A percentile compares a stretch with the other conserved stretches of the same genome.
These are phyloP conservation scores for Tetrapyrgos nigripes DNA, from an alignment of 1,284 basidiomycete genomes.

Conservation along the genomic window DNA sequence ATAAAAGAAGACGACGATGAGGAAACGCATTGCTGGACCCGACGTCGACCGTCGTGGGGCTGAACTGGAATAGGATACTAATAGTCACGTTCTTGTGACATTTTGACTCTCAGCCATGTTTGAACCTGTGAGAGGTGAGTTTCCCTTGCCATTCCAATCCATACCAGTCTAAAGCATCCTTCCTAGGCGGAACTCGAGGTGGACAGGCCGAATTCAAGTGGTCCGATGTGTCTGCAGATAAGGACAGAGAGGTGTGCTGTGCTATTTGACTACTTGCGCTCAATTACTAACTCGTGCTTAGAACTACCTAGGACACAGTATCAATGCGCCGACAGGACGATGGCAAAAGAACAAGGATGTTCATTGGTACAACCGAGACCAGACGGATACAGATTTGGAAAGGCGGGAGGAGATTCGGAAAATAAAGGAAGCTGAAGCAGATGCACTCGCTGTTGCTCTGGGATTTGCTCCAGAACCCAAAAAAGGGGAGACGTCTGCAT, in stretches of 20 bases:
- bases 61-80: background rate
- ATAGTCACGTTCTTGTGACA: background rate
- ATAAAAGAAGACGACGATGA: constrained; percentile 13
- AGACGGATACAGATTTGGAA: constrained; percentile 48
- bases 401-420: constrained; percentile 75
- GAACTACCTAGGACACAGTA: constrained; percentile 91
- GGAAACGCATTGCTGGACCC: constrained; percentile 1
- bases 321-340: constrained; percentile 90
- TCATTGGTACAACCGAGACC: constrained; percentile 89
- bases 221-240: constrained; percentile 89
- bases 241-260: constrained; percentile 80
- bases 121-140: constrained; percentile 81
- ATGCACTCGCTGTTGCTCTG: constrained; percentile 83
- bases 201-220: constrained; percentile 93
- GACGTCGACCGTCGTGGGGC: background rate
- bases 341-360: constrained; percentile 97
- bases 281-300: constrained; percentile 37
- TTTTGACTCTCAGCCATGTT: constrained; percentile 54
- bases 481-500: constrained; percentile 16
- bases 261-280: background rate
- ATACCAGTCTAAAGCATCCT: no score
- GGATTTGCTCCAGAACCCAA: constrained; percentile 68
- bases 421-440: constrained; percentile 87
- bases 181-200: constrained; percentile 87
- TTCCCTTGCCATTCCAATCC: no score